Percentiles rank a stretch among this genome's conserved stretches.
These are phyloP conservation scores for Teratosphaeria destructans DNA, from an alignment of 2,329 filamentous ascomycete genomes.

Conservation along the genomic window DNA sequence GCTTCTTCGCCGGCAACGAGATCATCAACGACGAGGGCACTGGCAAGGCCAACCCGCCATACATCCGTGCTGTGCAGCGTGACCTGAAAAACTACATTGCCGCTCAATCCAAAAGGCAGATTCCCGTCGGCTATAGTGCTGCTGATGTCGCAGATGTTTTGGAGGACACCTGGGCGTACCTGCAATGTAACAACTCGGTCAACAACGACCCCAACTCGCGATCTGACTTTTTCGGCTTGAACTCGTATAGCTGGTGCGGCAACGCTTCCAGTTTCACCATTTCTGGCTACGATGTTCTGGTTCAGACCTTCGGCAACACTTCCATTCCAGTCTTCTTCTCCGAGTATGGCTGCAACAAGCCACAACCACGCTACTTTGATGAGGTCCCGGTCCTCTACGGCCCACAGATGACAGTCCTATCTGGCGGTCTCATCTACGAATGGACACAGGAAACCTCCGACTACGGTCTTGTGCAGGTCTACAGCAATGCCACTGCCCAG, in stretches of 20 bases:
- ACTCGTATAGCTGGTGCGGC: slow-evolving; percentile 67
- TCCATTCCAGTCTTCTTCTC: slow-evolving; percentile 73
- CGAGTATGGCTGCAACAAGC: slow-evolving; percentile 69
- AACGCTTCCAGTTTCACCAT: slow-evolving; percentile 49
- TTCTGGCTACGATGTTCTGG: slow-evolving; percentile 53
- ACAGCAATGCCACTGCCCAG: slow-evolving; percentile 32
- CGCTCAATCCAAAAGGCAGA: slow-evolving; percentile 45
- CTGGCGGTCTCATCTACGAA: slow-evolving; percentile 73
- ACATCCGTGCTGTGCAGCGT: slow-evolving; percentile 52
- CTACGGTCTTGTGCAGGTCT: slow-evolving; percentile 39
- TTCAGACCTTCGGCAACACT: slow-evolving; percentile 53
- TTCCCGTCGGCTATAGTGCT: slow-evolving; percentile 59
- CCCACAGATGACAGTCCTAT: slow-evolving; percentile 59
- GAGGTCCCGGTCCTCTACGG: slow-evolving; percentile 67
- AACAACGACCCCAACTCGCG: slow-evolving; percentile 47
- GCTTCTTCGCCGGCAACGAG: slow-evolving; percentile 59
- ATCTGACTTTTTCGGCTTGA: slow-evolving; percentile 67
- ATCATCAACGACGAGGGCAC: slow-evolving; percentile 52
- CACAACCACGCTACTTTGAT: slow-evolving; percentile 61
- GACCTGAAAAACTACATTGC: slow-evolving; percentile 60
- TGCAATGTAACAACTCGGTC: slow-evolving; percentile 54
- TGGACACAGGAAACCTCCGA: slow-evolving; percentile 60
- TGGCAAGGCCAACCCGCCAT: slow-evolving; percentile 43
- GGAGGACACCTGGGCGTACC: slow-evolving; percentile 64
- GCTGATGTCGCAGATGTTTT: slow-evolving; percentile 67